Evolutionary conservation across 805 yeast species (phyloP), one percentile per base, ranked within the genome.

Genomic region (Nakazawaea holstii): DNA sequence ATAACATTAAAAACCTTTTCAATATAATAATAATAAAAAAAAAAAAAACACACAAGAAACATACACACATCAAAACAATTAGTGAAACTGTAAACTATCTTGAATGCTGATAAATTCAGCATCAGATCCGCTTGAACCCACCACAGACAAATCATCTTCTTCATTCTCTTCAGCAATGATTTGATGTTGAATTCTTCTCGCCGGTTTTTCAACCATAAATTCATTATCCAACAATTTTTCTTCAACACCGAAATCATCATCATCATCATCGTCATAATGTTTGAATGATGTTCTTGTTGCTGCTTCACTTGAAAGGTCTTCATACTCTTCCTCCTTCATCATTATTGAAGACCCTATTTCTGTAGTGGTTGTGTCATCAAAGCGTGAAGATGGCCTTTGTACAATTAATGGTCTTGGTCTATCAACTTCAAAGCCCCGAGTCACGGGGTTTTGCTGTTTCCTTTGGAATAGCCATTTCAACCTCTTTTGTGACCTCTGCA

Each of bases 371-470:
- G 43, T 17, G 14, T 52, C 36, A 26, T 51, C 49, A 11, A 37
- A 29, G 27, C n/a, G 15, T 20, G 5, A 20, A 15, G 35, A 43
- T 10, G 8, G 42, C 39, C n/a, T 45, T 11, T 15, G 31, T 11
- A 39, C 14, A 11, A 28, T 50, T 66, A 67, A 52, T 65, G 58
- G 24, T 61, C 41, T 26, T 56, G 40, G 61, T 49, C 43, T 66
- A 55, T 41, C 44, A n/a, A 41, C 44, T 32, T 41, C 44, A 24
- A 41, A 46, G 17, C 36, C 26, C 20, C 17, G 33, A 39, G 13
- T n/a, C 35, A 39, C 27, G 10, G 37, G 29, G 8, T 41, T 33
- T n/a, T 41, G 31, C 20, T 8, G 26, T 14, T 17, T 41, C 26
- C 32, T 41, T n/a, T 9, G 20, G 36, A 41, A 41, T 2, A 32